These are phyloP conservation scores for Populus ilicifolia DNA, from an alignment of 345 rosid genomes.

Conservation along the genomic window DNA sequence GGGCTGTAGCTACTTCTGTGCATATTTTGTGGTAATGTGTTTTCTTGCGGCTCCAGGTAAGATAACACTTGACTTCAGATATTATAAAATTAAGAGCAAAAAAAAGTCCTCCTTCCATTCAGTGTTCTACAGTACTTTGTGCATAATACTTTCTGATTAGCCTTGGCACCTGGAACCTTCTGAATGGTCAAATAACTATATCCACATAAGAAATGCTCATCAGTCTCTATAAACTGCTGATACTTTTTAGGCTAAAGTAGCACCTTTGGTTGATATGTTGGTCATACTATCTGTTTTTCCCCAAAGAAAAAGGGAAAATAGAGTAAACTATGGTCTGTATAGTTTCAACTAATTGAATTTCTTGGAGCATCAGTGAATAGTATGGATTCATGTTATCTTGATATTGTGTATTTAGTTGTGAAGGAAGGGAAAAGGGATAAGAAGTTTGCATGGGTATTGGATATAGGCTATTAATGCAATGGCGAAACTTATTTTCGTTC, in stretches of 20 bases:
- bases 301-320: background rate
- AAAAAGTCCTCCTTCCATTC: background rate
- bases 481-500: background rate
- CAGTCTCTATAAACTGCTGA: background rate
- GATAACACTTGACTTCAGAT: background rate
- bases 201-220: background rate
- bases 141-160: background rate
- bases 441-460: background rate
- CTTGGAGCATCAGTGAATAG: background rate
- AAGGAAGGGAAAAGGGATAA: background rate
- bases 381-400: background rate
- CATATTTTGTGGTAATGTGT: background rate
- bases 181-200: background rate
- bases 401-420: background rate
- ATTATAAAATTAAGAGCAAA: background rate
- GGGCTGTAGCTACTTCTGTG: background rate
- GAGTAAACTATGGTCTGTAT: background rate
- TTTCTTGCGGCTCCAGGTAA: background rate
- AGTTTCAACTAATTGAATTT: background rate
- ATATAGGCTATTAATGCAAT: background rate
- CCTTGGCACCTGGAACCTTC: background rate
- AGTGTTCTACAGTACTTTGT: background rate
- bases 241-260: background rate
- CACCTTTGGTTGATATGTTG: background rate
- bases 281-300: background rate